A percentile compares a stretch with the other conserved stretches of the same genome.
These are phyloP conservation scores for Saccharomycopsis fermentans DNA, from an alignment of 805 yeast genomes.

Conservation along the genomic window DNA sequence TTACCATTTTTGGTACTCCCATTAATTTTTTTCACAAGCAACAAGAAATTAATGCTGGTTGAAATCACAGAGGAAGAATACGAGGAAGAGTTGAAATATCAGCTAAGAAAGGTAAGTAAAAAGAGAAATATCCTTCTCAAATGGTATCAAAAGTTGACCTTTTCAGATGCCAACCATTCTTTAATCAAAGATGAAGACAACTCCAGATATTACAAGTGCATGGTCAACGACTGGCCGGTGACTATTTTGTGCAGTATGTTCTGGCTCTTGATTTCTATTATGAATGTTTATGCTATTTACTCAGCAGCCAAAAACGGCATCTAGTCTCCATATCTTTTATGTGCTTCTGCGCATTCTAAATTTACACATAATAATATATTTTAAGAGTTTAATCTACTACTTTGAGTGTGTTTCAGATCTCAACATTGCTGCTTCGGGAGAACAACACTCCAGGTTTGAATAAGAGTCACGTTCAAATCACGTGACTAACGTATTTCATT, in stretches of 20 bases:
- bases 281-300: conserved; percentile 57
- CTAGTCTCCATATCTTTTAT: background rate
- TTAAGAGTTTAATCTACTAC: too few species aligned
- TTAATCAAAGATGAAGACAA: background rate
- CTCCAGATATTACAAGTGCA: conserved; percentile 29
- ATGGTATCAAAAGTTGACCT: background rate
- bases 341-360: background rate
- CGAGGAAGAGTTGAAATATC: background rate
- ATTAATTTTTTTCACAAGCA: conserved; percentile 69
- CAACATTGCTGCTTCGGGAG: too few species aligned
- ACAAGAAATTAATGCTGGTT: conserved; percentile 57
- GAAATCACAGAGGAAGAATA: conserved; percentile 10
- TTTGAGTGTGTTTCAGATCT: too few species aligned
- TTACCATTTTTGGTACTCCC: conserved; percentile 84
- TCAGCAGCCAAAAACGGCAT: conserved; percentile 26
- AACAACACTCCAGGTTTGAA: too few species aligned
- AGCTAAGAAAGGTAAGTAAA: background rate
- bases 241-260: conserved; percentile 41
- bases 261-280: conserved; percentile 63
- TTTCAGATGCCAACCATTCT: background rate
- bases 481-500: too few species aligned
- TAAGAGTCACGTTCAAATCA: too few species aligned
- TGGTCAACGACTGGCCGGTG: conserved; percentile 54
- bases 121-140: background rate
- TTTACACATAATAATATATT: too few species aligned